Evolutionary conservation across 371 early-diverging fungal species (phyloP).

Genomic region (Lichtheimia hyalospora): DNA sequence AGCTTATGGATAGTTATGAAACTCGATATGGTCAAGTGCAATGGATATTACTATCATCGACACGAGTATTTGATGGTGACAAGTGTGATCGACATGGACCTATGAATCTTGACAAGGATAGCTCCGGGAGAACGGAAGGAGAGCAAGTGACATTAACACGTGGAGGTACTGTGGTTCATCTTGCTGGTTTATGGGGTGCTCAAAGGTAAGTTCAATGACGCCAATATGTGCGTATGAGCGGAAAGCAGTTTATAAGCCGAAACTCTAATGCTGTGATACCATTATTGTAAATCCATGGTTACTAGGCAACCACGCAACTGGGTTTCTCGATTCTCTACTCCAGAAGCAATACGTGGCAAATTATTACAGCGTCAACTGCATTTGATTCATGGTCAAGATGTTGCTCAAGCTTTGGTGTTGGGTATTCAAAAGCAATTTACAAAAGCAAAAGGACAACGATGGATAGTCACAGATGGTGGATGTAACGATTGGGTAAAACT

Average conservation of each 20-base stretch:
- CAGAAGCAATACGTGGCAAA: slow-evolving; percentile 32
- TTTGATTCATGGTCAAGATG: slow-evolving; percentile 47
- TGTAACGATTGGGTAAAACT: slow-evolving; percentile 46
- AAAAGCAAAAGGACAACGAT: slow-evolving; percentile 26
- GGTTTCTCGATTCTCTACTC: slow-evolving; percentile 37
- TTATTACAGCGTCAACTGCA: slow-evolving; percentile 39
- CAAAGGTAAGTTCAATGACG: slow-evolving; percentile 26
- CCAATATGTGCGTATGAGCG: too few relatives aligned
- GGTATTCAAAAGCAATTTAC: slow-evolving; percentile 31
- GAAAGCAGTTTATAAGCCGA: not conserved
- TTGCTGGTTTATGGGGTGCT: slow-evolving; percentile 45
- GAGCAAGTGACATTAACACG: slow-evolving; percentile 26
- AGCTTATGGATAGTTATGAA: slow-evolving; percentile 33
- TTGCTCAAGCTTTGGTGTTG: slow-evolving; percentile 36
- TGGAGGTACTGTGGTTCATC: slow-evolving; percentile 42
- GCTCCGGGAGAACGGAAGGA: slow-evolving; percentile 30
- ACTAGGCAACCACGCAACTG: slow-evolving; percentile 47
- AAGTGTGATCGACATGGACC: slow-evolving; percentile 39
- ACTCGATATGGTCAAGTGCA: slow-evolving; percentile 20
- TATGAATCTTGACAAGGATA: slow-evolving; percentile 32
- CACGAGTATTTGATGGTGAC: slow-evolving; percentile 31
- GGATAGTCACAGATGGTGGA: slow-evolving; percentile 42
- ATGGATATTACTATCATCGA: slow-evolving; percentile 45
- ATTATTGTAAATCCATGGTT: too few relatives aligned
- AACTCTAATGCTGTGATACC: not conserved